Conservation (phyloP, 78 protist genomes). For the Chrysochromulina tobinii region DNA sequence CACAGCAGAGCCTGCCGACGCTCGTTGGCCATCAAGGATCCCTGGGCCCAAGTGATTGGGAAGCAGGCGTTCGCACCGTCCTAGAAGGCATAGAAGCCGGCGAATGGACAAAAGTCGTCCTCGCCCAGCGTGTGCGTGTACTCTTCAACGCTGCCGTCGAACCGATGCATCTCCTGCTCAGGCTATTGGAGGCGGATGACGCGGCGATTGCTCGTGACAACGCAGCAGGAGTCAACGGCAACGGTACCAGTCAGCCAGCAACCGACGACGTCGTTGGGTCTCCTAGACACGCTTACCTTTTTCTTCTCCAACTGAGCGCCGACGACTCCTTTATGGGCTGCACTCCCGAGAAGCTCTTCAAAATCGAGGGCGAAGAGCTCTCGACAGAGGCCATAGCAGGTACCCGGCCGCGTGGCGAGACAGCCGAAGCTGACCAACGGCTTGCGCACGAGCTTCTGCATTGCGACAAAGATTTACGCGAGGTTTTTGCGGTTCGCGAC, state of each 20-base stretch:
- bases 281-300: background rate
- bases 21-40: background rate
- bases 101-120: background rate
- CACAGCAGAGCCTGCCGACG: background rate
- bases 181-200: background rate
- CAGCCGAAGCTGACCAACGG: background rate
- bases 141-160: background rate
- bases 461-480: constrained; percentile 1
- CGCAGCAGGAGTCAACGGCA: background rate
- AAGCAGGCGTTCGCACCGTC: background rate
- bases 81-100: background rate
- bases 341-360: constrained; percentile 28
- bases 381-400: constrained; percentile 29
- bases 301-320: background rate
- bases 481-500: background rate
- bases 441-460: constrained; percentile 33
- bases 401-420: constrained; percentile 32
- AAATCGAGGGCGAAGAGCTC: background rate
- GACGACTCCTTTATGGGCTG: constrained; percentile 6
- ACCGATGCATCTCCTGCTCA: background rate
- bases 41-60: background rate
- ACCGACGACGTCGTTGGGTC: background rate
- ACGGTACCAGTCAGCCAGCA: background rate
- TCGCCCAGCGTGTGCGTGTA: background rate
- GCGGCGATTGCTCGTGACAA: background rate